Percentiles rank a stretch among this genome's conserved stretches.
These are phyloP conservation scores for Colletotrichum sp. DNA, from an alignment of 2,329 filamentous ascomycete genomes.

Conservation along the genomic window DNA sequence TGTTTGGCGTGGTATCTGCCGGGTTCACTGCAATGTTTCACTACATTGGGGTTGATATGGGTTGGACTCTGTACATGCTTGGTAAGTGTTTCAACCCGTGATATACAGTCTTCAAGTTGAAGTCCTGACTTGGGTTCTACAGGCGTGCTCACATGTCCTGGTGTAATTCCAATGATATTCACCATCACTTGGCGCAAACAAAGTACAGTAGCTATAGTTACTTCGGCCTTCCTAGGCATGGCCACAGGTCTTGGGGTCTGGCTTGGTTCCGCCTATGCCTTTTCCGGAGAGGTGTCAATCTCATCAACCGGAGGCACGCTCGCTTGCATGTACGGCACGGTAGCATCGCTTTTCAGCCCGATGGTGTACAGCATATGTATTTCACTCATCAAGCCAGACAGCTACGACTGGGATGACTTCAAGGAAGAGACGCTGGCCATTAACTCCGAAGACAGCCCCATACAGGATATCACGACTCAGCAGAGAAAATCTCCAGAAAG, in stretches of 20 bases:
- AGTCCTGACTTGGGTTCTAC: background rate
- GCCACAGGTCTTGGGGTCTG: conserved; percentile 56
- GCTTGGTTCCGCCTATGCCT: conserved; percentile 51
- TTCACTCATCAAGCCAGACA: conserved; percentile 47
- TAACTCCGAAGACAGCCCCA: conserved; percentile 11
- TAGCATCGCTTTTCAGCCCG: conserved; percentile 50
- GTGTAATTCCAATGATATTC: background rate
- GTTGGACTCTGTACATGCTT: conserved; percentile 61
- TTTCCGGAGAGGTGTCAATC: conserved; percentile 53
- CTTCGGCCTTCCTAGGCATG: conserved; percentile 55
- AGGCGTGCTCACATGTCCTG: background rate
- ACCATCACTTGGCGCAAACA: conserved; percentile 34
- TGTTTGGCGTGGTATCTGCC: conserved; percentile 56
- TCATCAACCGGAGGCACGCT: conserved; percentile 51
- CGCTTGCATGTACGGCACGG: conserved; percentile 58
- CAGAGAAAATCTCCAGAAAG: background rate
- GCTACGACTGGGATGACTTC: conserved; percentile 44
- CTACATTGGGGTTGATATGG: conserved; percentile 58
- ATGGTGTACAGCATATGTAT: conserved; percentile 50
- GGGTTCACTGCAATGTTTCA: conserved; percentile 57
- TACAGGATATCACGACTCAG: background rate
- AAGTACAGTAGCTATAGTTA: conserved; percentile 52
- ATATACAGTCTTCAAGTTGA: background rate
- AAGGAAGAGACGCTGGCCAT: conserved; percentile 46
- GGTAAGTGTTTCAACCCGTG: conserved; percentile 53